Evolutionary conservation across 306 rosid species (phyloP), one percentile per base, ranked within the genome.

Genomic region (Acacia melanoxylon): DNA sequence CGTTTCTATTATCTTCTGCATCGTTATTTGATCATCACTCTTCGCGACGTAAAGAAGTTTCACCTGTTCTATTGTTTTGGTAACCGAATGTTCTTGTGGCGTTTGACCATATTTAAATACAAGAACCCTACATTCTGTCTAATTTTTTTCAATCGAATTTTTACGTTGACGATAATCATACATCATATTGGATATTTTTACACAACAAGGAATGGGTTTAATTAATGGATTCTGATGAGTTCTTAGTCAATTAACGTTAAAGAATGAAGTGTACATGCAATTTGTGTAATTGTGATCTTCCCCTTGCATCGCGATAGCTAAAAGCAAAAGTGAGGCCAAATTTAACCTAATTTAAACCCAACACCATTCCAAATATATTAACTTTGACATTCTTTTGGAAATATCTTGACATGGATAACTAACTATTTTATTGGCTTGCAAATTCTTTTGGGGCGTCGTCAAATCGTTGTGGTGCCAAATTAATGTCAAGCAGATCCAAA

Each of bases 401-500:
- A 20, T 56, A 19, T 56, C 27, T 8, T 19, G 12, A 6, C 27
- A 56, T n/a, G 11, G 25, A 8, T 58, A 22, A n/a, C 24, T 10
- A 58, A 58, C 65, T 58, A 22, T 10, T 49, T 67, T 42, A 37
- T 41, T 6, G 59, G 19, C 35, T 81, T 78, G 41, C 13, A 17
- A n/a, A 63, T 78, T 41, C 27, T 40, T 80, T 54, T 49, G 76
- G 74, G 78, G 42, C 71, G 62, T 48, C 69, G 16, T 71, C 77
- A 52, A 81, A 66, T 19, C 48, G 56, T 29, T 22, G 75, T 46
- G 71, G 78, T 78, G 69, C 6, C 81, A 14, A 52, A 51, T 68
- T 68, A 76, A 76, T 65, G 45, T 40, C 79, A 67, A 40, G 33
- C 87, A 93, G 97, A 93, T 83, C 98, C 97, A 46, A 94, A 92